phyloP scores from a whole-genome alignment of 2,329 filamentous ascomycete species.

The Aspergillus flavus region DNA sequence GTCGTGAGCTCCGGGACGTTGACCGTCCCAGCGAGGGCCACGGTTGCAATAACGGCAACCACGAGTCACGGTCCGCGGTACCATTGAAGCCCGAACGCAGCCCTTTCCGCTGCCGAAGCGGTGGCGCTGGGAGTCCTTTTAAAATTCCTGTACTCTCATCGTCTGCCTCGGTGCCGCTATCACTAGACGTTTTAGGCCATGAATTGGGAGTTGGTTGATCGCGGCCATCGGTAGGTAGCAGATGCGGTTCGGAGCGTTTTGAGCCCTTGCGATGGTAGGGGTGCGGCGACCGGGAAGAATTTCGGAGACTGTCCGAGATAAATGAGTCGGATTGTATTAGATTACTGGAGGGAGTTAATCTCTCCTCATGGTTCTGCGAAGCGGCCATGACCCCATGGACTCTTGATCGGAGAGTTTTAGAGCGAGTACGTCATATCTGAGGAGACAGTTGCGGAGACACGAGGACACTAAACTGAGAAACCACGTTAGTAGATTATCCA shows the following conservation, averaged over 20 bases:
- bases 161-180: constrained; percentile 93
- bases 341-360: constrained; percentile 23
- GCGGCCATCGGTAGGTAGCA: constrained; percentile 35
- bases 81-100: constrained; percentile 54
- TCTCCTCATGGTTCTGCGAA: constrained; percentile 31
- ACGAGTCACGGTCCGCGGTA: constrained; percentile 26
- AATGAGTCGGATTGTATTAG: constrained; percentile 21
- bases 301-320: constrained; percentile 42
- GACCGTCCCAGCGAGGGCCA: constrained; percentile 38
- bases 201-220: constrained; percentile 32
- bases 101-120: constrained; percentile 73
- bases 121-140: constrained; percentile 80
- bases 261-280: constrained; percentile 65
- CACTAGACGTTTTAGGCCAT: constrained; percentile 68
- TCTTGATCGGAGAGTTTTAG: constrained; percentile 20
- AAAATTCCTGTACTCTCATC: constrained; percentile 79
- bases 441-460: constrained; percentile 9
- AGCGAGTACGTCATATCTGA: constrained; percentile 33
- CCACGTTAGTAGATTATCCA: neutral
- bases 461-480: constrained; percentile 2
- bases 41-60: constrained; percentile 32
- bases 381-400: constrained; percentile 39
- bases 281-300: constrained; percentile 65
- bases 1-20: constrained; percentile 29
- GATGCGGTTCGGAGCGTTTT: constrained; percentile 59